These are phyloP conservation scores for Acanthamoeba healyi DNA, from an alignment of 208 protist species.

Conservation along the genomic window DNA sequence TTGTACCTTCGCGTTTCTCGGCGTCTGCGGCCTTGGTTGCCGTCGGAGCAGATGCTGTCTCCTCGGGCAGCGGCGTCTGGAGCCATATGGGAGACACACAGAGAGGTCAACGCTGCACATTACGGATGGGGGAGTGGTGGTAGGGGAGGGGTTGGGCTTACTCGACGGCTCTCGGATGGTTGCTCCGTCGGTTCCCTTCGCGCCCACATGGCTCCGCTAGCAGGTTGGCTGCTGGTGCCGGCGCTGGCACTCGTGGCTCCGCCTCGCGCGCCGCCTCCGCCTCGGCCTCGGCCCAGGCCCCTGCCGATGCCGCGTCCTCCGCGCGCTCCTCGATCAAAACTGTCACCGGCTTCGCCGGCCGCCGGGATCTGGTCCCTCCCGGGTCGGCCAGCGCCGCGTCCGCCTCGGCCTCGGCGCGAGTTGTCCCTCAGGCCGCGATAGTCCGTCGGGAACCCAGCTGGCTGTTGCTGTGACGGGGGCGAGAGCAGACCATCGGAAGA, in stretches of 20 bases:
- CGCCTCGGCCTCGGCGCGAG: background rate
- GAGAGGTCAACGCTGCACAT: too few relatives aligned
- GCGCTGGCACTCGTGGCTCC: too few relatives aligned
- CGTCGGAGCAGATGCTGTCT: too few relatives aligned
- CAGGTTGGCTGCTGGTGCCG: too few relatives aligned
- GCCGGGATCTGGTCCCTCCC: background rate
- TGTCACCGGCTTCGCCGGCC: background rate
- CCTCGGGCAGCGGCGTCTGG: background rate
- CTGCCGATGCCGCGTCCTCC: background rate
- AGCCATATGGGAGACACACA: background rate
- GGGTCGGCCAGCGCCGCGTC: background rate
- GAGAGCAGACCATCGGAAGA: too few relatives aligned
- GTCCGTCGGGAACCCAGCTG: too few relatives aligned
- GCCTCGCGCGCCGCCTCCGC: background rate
- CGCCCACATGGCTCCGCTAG: background rate
- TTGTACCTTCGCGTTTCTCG: conserved; percentile 1
- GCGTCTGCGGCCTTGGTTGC: background rate
- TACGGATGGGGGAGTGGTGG: too few relatives aligned
- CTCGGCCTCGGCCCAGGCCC: background rate
- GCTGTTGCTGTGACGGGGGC: too few relatives aligned
- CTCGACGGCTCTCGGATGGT: background rate
- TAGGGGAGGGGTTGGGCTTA: background rate
- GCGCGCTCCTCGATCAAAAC: conserved; percentile 4
- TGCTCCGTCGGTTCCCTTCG: background rate
- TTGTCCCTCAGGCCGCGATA: too few relatives aligned